These are phyloP conservation scores for Kalaharituber pfeilii DNA, from an alignment of 2,329 filamentous ascomycete genomes.

Conservation along the genomic window DNA sequence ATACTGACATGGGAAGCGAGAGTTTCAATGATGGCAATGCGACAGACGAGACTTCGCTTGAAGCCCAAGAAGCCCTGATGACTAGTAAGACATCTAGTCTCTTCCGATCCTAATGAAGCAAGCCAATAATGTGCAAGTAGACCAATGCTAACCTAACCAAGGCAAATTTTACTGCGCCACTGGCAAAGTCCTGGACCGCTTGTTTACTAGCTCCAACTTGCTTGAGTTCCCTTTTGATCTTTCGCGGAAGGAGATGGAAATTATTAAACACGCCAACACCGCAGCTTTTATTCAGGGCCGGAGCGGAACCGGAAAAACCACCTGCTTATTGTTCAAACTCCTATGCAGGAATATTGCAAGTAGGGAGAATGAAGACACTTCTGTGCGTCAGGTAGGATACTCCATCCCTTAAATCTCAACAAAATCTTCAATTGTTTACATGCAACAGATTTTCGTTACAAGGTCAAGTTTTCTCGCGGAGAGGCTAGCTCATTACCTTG, in stretches of 20 bases:
- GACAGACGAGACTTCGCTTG: too few relatives aligned
- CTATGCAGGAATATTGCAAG: slow-evolving; percentile 18
- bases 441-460: slow-evolving; percentile 22
- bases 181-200: background rate
- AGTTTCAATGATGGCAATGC: too few relatives aligned
- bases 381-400: background rate
- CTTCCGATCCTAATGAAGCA: too few relatives aligned
- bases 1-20: too few relatives aligned
- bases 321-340: slow-evolving; percentile 25
- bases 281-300: slow-evolving; percentile 24
- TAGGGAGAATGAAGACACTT: background rate
- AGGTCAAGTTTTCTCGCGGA: slow-evolving; percentile 20
- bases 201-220: background rate
- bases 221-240: slow-evolving; percentile 24
- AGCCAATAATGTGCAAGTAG: too few relatives aligned
- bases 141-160: background rate
- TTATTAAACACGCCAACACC: slow-evolving; percentile 21
- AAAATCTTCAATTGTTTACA: too few relatives aligned
- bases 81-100: too few relatives aligned
- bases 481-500: slow-evolving; percentile 19
- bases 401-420: too few relatives aligned
- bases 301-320: slow-evolving; percentile 26
- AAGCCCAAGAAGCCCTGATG: too few relatives aligned
- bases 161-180: background rate
- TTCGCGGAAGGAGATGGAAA: slow-evolving; percentile 19